Evolutionary conservation across 805 yeast genomes (phyloP).

Genomic region (Candida saitoana): DNA sequence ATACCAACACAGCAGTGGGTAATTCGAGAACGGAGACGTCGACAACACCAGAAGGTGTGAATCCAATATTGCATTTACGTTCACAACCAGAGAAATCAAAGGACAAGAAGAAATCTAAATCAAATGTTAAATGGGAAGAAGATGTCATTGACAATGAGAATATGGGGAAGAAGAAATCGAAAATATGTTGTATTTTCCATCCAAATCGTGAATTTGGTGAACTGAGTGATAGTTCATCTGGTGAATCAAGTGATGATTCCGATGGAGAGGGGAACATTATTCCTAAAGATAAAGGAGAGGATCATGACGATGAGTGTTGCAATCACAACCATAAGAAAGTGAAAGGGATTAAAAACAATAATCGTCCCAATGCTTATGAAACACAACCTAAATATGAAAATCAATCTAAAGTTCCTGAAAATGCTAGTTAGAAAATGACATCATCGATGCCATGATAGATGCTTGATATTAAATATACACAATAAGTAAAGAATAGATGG

Average conservation of each 20-base stretch:
- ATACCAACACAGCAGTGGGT: neutral
- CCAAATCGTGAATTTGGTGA: constrained; percentile 65
- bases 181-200: constrained; percentile 85
- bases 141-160: constrained; percentile 88
- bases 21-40: neutral
- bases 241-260: constrained; percentile 25
- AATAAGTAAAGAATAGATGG: neutral
- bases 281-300: constrained; percentile 11
- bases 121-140: constrained; percentile 76
- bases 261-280: constrained; percentile 12
- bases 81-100: constrained; percentile 8
- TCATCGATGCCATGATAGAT: neutral
- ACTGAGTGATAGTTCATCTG: constrained; percentile 19
- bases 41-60: constrained; percentile 5
- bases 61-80: constrained; percentile 17
- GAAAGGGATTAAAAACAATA: constrained; percentile 10
- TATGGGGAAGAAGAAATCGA: constrained; percentile 83
- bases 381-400: constrained; percentile 65
- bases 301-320: constrained; percentile 10
- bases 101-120: constrained; percentile 23
- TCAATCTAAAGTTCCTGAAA: constrained; percentile 7
- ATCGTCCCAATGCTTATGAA: constrained; percentile 82
- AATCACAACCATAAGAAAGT: constrained; percentile 8
- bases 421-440: neutral
- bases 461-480: neutral